Evolutionary conservation across 768 basidiomycete species (phyloP), one percentile per base, ranked within the genome.

Genomic region (Galerina sulciceps): DNA sequence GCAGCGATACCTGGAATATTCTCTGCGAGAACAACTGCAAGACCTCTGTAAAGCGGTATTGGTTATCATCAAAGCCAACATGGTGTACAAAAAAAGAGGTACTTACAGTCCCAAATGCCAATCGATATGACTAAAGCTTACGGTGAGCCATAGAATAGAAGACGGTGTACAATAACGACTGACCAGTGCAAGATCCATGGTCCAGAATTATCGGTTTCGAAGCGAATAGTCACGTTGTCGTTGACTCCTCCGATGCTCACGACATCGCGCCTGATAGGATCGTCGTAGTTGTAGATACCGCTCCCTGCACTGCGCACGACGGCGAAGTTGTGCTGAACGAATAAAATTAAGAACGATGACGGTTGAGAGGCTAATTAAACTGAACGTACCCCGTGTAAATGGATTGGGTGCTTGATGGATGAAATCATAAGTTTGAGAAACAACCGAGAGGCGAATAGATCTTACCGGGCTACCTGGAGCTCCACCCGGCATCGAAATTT

Each of bases 261-360:
- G 26, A 31, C 26, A 31, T 31, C 88, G n/a, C 87, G 74, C 43
- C 76, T 60, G 44, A 76, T 77, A 0, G 90, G 89, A 68, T 89
- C 84, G 14, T 64, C 62, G 41, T 76, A 82, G 68, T 84, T 83
- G 62, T 74, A 76, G 5, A 35, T 57, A 10, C 58, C 60, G 55
- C 66, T 78, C 0, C 77, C 79, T 1, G 78, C 78, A 58, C 71
- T 79, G 20, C 77, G 70, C 38, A 83, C 69, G 18, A 83, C 80
- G 41, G 67, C 67, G 66, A 82, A 81, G 8, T 63, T 60, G 55
- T 79, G 78, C 69, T 69, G 48, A 18, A 23, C 3, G 22, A 45
- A 17, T 31, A 50, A 37, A 50, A 54, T 71, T 58, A 68, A 71
- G n/a, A 36, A n/a, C 11, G 34, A 22, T 13, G 10, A 22, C 15